phyloP scores from a whole-genome alignment of 768 basidiomycete genomes.

The Amanita rimosa region DNA sequence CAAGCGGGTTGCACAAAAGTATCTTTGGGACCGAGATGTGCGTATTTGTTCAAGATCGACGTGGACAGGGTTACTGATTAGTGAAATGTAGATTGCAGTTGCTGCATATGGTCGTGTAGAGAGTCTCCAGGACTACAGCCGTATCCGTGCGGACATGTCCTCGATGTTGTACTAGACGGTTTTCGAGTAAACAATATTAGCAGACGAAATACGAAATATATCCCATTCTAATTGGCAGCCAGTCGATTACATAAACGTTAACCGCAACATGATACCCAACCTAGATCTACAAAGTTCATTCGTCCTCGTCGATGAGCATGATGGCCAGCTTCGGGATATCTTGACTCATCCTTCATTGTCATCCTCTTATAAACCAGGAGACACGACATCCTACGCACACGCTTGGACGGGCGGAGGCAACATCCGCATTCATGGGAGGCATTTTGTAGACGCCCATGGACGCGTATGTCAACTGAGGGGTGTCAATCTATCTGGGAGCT shows the following conservation, averaged over 20 bases:
- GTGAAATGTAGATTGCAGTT: conserved; percentile 51
- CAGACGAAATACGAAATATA: conserved; percentile 3
- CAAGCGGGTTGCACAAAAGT: conserved; percentile 90
- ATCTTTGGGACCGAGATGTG: conserved; percentile 95
- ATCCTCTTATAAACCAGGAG: conserved; percentile 34
- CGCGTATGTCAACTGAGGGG: conserved; percentile 76
- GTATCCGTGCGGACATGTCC: conserved; percentile 75
- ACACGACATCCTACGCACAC: conserved; percentile 47
- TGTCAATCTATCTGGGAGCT: conserved; percentile 74
- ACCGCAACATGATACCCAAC: not conserved
- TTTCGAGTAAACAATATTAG: not conserved
- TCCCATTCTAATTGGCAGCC: not conserved
- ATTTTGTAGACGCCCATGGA: conserved; percentile 74
- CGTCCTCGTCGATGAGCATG: conserved; percentile 26
- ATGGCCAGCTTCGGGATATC: not conserved
- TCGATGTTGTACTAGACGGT: conserved; percentile 57
- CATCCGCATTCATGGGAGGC: conserved; percentile 54
- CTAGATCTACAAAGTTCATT: conserved; percentile 37
- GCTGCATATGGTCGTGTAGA: conserved; percentile 88
- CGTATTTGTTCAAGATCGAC: conserved; percentile 16
- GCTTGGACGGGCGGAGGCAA: conserved; percentile 65
- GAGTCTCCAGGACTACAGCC: conserved; percentile 91
- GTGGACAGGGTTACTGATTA: conserved; percentile 6
- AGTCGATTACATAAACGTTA: too few relatives aligned
- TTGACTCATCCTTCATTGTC: conserved; percentile 35